Base-by-base conservation (phyloP, 257 asterid genomes). In the Lycium ferocissimum region DNA sequence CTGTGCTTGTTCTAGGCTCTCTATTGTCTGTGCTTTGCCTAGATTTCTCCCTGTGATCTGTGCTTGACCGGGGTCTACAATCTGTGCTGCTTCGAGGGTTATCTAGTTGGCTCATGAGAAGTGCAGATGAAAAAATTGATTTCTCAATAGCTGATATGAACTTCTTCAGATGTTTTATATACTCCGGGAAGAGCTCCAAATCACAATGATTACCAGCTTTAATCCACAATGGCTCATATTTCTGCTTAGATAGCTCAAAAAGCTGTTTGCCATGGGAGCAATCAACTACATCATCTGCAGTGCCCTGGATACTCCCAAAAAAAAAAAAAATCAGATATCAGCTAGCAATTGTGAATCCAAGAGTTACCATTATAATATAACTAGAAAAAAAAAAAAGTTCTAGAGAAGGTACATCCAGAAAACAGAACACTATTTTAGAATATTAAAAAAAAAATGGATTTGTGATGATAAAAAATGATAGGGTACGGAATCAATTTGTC, bases 141-240 rank as follows among this genome's bases (percentile, higher is more conserved):
- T 93, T 96, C 90, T 93, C 97, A 3, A 96, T 81, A 26, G 98
- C 98, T 80, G 88, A 84, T 84, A 93, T 88, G 89, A 96, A 96
- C 89, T 94, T 94, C 91, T 94, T 96, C 89, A 96, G 89, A 87
- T 96, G 99, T 89, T 89, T 94, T 89, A 94, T 94, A 86, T 92
- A 96, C 88, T 92, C 97, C 4, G 98, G 98, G 89, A 89, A 96
- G 88, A 93, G 91, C 93, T 96, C 99, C 88, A 96, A 92, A 91
- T 96, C 96, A 89, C 99, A 96, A 80, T 96, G 99, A 84, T 94
- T 93, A 84, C 98, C 99, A 43, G 95, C 96, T 87, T 94, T 89
- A 69, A 96, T 93, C 99, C 99, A 94, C 82, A 96, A 87, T 0
- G 99, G 99, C 87, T 96, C 99, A 51, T 96, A 96, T 88, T 96